Evolutionary conservation across 129 eudicot species (phyloP).

Genomic region (Artemisia annua): DNA sequence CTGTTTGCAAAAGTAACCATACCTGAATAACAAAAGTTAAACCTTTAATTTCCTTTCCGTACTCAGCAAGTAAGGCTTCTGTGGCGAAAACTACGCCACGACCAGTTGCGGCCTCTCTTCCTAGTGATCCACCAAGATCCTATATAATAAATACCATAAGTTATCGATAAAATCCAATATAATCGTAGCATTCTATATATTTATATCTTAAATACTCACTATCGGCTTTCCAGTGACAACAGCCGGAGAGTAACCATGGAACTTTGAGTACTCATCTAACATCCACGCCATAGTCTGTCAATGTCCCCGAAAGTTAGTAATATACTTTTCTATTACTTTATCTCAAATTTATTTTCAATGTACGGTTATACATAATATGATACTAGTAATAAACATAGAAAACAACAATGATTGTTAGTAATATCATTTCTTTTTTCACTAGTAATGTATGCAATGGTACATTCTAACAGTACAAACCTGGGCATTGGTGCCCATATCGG

Average conservation of each 20-base stretch:
- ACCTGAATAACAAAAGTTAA: constrained; percentile 74
- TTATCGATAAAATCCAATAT: background rate
- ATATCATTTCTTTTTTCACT: background rate
- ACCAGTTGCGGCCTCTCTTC: constrained; percentile 78
- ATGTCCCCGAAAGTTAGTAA: background rate
- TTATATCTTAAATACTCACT: constrained; percentile 38
- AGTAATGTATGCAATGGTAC: background rate
- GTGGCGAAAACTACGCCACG: constrained; percentile 69
- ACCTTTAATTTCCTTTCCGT: constrained; percentile 54
- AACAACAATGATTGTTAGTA: no score
- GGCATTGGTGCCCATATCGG: constrained; percentile 78
- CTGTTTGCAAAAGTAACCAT: background rate
- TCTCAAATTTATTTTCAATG: no score
- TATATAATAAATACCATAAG: constrained; percentile 1
- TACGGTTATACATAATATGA: background rate
- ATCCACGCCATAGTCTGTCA: constrained; percentile 84
- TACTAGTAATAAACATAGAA: no score
- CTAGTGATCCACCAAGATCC: constrained; percentile 78
- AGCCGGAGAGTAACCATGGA: constrained; percentile 63
- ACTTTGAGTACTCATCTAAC: constrained; percentile 74
- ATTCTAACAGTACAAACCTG: constrained; percentile 40
- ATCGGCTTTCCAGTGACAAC: constrained; percentile 74
- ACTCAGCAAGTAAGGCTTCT: constrained; percentile 61
- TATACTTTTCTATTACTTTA: no score
- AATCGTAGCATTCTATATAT: background rate